These are phyloP conservation scores for Arthromyces matolae DNA, from an alignment of 768 basidiomycete genomes.

Conservation along the genomic window DNA sequence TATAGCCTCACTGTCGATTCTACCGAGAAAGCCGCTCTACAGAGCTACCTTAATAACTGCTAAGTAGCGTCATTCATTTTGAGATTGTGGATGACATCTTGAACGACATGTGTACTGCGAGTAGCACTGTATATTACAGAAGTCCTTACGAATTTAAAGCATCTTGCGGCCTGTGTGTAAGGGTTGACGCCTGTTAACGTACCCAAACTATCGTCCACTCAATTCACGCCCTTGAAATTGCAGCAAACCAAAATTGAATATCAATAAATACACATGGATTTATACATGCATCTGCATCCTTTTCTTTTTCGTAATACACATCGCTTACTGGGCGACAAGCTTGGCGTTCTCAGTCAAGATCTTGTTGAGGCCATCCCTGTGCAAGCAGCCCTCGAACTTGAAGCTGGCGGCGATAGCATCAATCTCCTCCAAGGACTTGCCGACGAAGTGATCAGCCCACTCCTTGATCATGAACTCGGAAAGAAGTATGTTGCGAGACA, in stretches of 20 bases:
- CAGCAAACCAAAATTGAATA: no score
- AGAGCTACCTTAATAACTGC: constrained; percentile 28
- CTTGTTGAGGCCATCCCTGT: constrained; percentile 62
- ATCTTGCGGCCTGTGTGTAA: no score
- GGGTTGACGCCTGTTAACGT: no score
- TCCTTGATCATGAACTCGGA: constrained; percentile 69
- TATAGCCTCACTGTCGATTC: constrained; percentile 46
- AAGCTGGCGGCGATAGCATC: constrained; percentile 77
- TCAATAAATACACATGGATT: no score
- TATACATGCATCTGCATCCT: no score
- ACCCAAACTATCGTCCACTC: no score
- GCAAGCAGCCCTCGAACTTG: constrained; percentile 63
- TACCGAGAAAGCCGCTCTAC: constrained; percentile 48
- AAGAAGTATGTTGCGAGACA: constrained; percentile 65
- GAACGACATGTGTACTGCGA: no score
- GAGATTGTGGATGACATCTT: no score
- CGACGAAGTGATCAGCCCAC: constrained; percentile 68
- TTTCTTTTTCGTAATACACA: not conserved
- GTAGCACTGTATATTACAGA: no score
- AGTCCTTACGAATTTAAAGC: no score
- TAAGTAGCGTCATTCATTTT: not conserved
- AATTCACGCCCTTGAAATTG: no score
- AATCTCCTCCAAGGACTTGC: constrained; percentile 55
- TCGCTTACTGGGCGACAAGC: constrained; percentile 18
- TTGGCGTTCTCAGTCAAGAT: constrained; percentile 44